Percentiles rank a stretch among this genome's conserved stretches.
Conservation (phyloP, 129 eudicot genomes). For the Escallonia rubra region DNA sequence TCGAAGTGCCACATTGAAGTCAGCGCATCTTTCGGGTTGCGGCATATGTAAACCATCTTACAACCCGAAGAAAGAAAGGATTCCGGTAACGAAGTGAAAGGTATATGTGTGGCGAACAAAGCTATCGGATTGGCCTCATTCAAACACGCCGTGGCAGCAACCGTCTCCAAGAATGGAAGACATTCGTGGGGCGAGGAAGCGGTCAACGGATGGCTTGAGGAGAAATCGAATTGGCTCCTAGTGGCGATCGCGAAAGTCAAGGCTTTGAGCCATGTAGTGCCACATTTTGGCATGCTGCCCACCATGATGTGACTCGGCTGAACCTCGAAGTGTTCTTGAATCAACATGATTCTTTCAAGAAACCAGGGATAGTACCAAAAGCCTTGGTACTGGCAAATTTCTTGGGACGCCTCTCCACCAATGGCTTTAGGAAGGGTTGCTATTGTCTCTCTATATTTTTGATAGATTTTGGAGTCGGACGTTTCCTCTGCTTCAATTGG, state of each 20-base stretch:
- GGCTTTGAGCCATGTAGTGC: constrained; percentile 41
- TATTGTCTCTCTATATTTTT: too few relatives aligned
- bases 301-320: constrained; percentile 14
- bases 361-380: constrained; percentile 13
- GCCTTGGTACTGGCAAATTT: constrained; percentile 14
- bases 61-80: not conserved
- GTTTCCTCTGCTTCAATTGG: too few relatives aligned
- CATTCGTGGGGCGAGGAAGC: constrained; percentile 13
- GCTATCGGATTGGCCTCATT: not conserved
- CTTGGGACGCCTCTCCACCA: too few relatives aligned
- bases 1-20: constrained; percentile 10
- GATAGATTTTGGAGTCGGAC: too few relatives aligned
- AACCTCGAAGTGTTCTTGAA: constrained; percentile 25
- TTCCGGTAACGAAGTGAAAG: not conserved
- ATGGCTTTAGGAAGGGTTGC: too few relatives aligned
- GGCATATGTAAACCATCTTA: constrained; percentile 4
- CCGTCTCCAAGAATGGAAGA: constrained; percentile 7
- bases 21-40: constrained; percentile 7
- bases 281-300: constrained; percentile 29
- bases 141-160: not conserved
- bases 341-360: constrained; percentile 2
- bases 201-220: constrained; percentile 18
- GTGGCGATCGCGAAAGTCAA: constrained; percentile 23
- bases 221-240: not conserved
- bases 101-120: not conserved